These are phyloP conservation scores for Aureobasidium namibiae DNA, from an alignment of 2,329 filamentous ascomycete genomes.

Conservation along the genomic window DNA sequence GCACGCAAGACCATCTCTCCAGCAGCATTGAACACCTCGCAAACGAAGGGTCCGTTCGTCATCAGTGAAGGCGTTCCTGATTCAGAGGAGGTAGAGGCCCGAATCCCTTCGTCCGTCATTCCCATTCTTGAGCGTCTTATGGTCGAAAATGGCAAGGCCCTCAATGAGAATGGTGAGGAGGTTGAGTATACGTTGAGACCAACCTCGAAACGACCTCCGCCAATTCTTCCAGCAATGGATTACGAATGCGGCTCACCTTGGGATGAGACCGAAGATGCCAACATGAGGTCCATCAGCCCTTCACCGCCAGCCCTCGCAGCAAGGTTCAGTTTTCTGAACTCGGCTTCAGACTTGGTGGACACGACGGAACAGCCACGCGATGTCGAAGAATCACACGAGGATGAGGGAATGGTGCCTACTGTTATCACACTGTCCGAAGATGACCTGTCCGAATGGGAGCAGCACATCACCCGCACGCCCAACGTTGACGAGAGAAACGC, in stretches of 20 bases:
- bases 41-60: neutral
- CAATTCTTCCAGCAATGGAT: constrained; percentile 50
- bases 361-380: neutral
- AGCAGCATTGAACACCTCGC: neutral
- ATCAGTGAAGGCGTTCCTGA: too few species aligned
- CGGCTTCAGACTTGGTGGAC: neutral
- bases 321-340: constrained; percentile 29
- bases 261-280: neutral
- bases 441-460: neutral
- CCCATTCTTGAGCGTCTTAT: too few species aligned
- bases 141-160: too few species aligned
- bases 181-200: constrained; percentile 18
- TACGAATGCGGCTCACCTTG: neutral
- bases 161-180: too few species aligned
- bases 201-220: constrained; percentile 39
- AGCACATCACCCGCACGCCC: neutral
- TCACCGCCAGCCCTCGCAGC: neutral
- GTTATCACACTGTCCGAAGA: neutral
- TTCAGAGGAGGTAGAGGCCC: too few species aligned
- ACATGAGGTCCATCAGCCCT: neutral
- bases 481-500: neutral
- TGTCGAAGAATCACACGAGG: neutral
- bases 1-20: neutral
- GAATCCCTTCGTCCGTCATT: too few species aligned
- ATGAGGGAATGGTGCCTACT: neutral